Conservation (phyloP, 208 protist genomes). For the Trypanosoma congolense region DNA sequence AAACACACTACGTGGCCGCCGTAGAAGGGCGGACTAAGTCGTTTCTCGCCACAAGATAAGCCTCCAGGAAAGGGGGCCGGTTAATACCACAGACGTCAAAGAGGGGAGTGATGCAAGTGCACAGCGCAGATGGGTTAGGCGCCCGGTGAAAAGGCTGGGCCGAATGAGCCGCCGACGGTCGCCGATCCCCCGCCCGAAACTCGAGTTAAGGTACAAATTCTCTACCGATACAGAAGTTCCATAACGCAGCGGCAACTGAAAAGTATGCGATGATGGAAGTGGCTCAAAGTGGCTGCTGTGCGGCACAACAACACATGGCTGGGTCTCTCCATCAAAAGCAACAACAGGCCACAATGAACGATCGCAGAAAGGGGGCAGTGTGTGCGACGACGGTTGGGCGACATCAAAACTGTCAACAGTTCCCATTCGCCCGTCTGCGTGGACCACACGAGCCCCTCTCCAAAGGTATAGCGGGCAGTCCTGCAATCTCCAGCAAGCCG, state of each 20-base stretch:
- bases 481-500: slow-evolving; percentile 8
- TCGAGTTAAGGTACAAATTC: slow-evolving; percentile 9
- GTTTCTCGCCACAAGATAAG: neutral
- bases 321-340: slow-evolving; percentile 4
- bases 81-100: slow-evolving; percentile 4
- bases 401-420: slow-evolving; percentile 5
- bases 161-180: slow-evolving; percentile 2
- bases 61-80: slow-evolving; percentile 8
- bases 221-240: slow-evolving; percentile 11
- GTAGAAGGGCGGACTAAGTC: too few species aligned
- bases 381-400: neutral
- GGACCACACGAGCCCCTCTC: slow-evolving; percentile 12
- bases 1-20: too few species aligned
- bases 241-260: slow-evolving; percentile 15
- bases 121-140: slow-evolving; percentile 11
- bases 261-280: neutral
- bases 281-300: neutral
- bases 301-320: neutral
- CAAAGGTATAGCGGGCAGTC: slow-evolving; percentile 12
- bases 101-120: slow-evolving; percentile 9
- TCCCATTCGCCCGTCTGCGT: slow-evolving; percentile 12
- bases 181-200: neutral
- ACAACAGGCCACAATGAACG: slow-evolving; percentile 12
- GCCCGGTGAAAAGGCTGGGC: slow-evolving; percentile 16
- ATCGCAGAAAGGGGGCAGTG: neutral